Base-by-base conservation (phyloP, 2,329 filamentous ascomycete species). In the Hymenoscyphus fructigenus region DNA sequence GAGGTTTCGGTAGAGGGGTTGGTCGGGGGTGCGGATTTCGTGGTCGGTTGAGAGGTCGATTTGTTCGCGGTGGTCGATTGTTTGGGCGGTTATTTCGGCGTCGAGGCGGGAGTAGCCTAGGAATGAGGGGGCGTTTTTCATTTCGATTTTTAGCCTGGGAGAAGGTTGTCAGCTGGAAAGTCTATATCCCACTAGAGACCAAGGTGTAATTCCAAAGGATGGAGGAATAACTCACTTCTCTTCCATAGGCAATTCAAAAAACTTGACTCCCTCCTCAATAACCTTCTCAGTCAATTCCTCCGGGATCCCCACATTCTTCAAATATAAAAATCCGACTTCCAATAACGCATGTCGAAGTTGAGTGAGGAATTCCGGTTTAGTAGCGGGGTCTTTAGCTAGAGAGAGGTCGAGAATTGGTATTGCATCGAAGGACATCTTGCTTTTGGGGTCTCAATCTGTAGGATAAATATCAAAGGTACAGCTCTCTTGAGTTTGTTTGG, bases 321-420 rank as follows among this genome's bases (percentile, higher is more conserved):
- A 84, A 74, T 96, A 96, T 26, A 96, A 77, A 73, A 96, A 96
- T 1, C 92, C 92, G n/a, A 96, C 91, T 75, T 94, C 90, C 72
- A 96, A 85, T 36, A 96, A 79, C 0, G 91, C 91, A 76, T 90
- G 82, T 17, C 90, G 89, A 36, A 96, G 83, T 62, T 91, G 82
- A 0, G 80, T 77, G 0, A 96, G 84, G 72, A 96, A 95, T 36
- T 79, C 79, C 2, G 90, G 84, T 78, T 95, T 96, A 0, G 90
- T 88, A 5, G 80, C 79, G 20, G 85, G 82, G 70, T 87, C 79
- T 68, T 82, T 80, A 47, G 91, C 89, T 26, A 85, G 80, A 15
- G 89, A 85, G 66, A 96, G 83, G 75, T 94, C 91, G 41, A 96
- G 83, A 61, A 95, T 85, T 1, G 92, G 92, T 65, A 96, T 88